phyloP scores from a whole-genome alignment of 2,329 filamentous ascomycete genomes.

The Penicillium sclerotigenum region DNA sequence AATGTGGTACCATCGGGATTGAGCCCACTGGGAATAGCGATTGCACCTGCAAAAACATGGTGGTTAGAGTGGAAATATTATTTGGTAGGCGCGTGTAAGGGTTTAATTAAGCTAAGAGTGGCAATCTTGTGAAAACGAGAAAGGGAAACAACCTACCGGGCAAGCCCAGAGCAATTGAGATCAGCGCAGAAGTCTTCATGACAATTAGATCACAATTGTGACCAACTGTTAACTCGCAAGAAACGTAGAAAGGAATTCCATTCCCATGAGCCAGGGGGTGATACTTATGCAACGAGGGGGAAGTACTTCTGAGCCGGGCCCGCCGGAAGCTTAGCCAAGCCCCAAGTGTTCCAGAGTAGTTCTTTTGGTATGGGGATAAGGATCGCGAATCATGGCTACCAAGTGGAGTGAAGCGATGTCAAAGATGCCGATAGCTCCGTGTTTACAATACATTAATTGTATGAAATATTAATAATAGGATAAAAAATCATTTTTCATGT shows the following conservation, averaged over 20 bases:
- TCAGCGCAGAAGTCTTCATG: constrained; percentile 18
- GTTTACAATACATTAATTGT: not conserved
- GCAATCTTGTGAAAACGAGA: not conserved
- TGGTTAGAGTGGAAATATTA: not conserved
- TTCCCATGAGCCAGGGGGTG: constrained; percentile 4
- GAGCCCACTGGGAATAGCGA: constrained; percentile 15
- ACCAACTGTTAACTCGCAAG: not conserved
- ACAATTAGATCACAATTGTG: not conserved
- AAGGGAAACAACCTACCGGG: constrained; percentile 14
- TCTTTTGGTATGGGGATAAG: not conserved
- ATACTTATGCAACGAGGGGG: constrained; percentile 20
- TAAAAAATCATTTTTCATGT: not conserved
- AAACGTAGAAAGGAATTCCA: not conserved
- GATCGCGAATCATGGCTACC: not conserved
- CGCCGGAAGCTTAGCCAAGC: constrained; percentile 20
- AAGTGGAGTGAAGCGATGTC: constrained; percentile 18
- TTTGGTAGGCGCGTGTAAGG: not conserved
- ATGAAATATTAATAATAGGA: not conserved
- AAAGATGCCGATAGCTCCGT: not conserved
- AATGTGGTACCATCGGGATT: constrained; percentile 9
- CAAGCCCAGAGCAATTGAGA: constrained; percentile 18
- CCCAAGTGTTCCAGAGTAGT: not conserved
- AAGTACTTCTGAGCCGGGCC: constrained; percentile 22
- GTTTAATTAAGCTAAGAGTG: not conserved
- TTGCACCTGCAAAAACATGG: constrained; percentile 11